phyloP scores from a whole-genome alignment of 2,329 filamentous ascomycete genomes.

The Colletotrichum cereale region DNA sequence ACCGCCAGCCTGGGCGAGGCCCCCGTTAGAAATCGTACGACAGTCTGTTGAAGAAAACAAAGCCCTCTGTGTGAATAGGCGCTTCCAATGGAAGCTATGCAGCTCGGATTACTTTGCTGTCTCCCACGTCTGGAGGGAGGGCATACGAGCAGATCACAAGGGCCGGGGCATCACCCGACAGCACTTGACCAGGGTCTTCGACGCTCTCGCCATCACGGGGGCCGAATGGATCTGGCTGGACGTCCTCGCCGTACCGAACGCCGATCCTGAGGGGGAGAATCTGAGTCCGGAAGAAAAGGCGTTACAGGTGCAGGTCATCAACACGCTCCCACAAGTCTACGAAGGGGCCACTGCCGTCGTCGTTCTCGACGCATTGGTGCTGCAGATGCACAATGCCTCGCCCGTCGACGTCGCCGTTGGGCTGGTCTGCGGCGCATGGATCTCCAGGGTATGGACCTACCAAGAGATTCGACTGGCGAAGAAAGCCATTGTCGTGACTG shows the following conservation, averaged over 20 bases:
- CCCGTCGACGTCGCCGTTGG: not conserved
- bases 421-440: not conserved
- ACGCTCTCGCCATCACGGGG: not conserved
- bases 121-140: not conserved
- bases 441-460: not conserved
- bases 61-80: not conserved
- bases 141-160: not conserved
- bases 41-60: not conserved
- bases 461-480: not conserved
- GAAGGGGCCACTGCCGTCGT: not conserved
- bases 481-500: not conserved
- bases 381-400: not conserved
- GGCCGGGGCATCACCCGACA: not conserved
- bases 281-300: not conserved
- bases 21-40: not conserved
- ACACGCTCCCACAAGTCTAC: not conserved
- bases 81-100: not conserved
- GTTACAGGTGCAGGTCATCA: not conserved
- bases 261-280: not conserved
- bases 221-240: conserved; percentile 1
- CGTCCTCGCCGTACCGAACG: not conserved
- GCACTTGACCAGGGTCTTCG: not conserved
- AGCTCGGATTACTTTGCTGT: not conserved
- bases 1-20: not conserved
- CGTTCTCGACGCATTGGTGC: not conserved